Evolutionary conservation across 306 rosid species (phyloP).

Genomic region (Sicyos baderoa): DNA sequence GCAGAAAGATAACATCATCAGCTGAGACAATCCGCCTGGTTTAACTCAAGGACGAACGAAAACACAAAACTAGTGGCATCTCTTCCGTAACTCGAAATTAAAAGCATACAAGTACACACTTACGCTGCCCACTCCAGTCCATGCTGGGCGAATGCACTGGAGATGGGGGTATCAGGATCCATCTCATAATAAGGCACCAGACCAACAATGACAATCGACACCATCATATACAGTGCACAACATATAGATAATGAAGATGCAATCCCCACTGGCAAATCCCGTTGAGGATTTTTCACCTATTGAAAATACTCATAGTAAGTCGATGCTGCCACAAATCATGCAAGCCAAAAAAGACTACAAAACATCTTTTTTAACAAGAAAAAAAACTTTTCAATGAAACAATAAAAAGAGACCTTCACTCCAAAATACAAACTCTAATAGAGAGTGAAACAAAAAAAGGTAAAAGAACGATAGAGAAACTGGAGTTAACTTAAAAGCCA

Average conservation of each 20-base stretch:
- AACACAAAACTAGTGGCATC: neutral
- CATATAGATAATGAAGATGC: constrained; percentile 64
- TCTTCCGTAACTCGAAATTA: neutral
- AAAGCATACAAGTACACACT: constrained; percentile 28
- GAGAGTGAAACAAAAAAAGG: too few relatives aligned
- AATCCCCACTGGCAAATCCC: constrained; percentile 85
- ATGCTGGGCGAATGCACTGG: constrained; percentile 65
- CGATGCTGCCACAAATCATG: neutral
- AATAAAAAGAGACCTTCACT: too few relatives aligned
- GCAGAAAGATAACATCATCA: constrained; percentile 21
- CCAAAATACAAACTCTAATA: too few relatives aligned
- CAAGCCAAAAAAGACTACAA: neutral
- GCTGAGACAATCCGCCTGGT: constrained; percentile 17
- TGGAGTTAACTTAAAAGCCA: neutral
- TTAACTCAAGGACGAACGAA: neutral
- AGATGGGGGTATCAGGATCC: constrained; percentile 91
- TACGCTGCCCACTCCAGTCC: constrained; percentile 95
- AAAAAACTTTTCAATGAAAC: too few relatives aligned
- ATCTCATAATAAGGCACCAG: constrained; percentile 79
- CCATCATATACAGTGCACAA: constrained; percentile 80
- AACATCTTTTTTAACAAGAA: neutral
- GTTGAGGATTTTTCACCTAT: constrained; percentile 88
- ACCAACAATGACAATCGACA: constrained; percentile 74
- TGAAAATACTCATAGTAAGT: constrained; percentile 18
- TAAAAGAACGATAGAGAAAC: too few relatives aligned